These are phyloP conservation scores for Puccinia hordei DNA, from an alignment of 1,284 basidiomycete species.

Conservation along the genomic window DNA sequence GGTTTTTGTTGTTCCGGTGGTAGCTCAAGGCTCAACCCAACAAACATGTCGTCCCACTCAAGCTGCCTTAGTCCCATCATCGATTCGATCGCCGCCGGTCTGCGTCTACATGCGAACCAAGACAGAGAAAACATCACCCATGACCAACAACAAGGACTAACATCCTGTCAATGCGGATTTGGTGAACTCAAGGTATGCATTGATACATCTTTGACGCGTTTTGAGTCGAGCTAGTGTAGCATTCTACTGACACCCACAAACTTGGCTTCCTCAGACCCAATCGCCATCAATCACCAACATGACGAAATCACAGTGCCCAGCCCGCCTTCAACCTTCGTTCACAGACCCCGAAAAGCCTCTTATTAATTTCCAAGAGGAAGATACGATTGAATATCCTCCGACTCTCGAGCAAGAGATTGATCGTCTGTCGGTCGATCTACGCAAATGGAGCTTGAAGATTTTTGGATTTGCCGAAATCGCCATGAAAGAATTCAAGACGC, in stretches of 20 bases:
- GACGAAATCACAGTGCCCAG: background rate
- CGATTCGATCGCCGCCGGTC: conserved; percentile 12
- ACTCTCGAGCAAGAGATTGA: conserved; percentile 32
- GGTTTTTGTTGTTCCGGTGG: no score
- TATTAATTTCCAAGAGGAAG: conserved; percentile 19
- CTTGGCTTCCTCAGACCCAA: background rate
- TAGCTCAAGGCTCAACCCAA: background rate
- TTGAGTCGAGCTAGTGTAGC: no score
- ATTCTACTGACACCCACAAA: background rate
- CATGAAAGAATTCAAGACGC: conserved; percentile 54
- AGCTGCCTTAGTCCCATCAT: conserved; percentile 32
- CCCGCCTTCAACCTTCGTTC: background rate
- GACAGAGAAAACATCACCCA: background rate
- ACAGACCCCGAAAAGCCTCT: conserved; percentile 5
- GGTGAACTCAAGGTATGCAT: conserved; percentile 6
- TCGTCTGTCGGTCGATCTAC: conserved; percentile 14
- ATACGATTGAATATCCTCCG: conserved; percentile 1
- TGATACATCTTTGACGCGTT: background rate
- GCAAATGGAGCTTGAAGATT: conserved; percentile 48
- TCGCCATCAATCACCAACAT: background rate
- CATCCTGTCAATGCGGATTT: conserved; percentile 27
- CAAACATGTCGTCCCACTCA: conserved; percentile 25
- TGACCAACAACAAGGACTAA: background rate
- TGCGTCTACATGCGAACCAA: background rate
- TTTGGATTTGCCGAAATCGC: conserved; percentile 52